phyloP scores from a whole-genome alignment of 306 rosid species.

The Begonia masoniana region DNA sequence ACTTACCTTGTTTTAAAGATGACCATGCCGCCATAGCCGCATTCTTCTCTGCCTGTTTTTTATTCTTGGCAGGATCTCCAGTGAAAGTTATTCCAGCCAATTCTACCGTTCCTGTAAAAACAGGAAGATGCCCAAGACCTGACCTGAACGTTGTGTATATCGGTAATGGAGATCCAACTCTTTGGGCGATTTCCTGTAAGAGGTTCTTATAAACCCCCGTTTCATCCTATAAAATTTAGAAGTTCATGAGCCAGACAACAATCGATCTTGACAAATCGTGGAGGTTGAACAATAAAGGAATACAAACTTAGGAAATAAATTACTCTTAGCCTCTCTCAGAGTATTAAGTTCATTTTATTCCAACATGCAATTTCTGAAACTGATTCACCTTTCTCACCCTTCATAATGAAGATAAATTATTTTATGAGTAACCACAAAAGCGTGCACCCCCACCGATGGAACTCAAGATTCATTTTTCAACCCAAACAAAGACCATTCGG shows the following conservation, averaged over 20 bases:
- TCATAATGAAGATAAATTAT: no score
- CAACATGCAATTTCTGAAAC: no score
- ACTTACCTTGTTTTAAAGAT: conserved; percentile 83
- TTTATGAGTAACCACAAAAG: no score
- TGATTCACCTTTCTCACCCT: no score
- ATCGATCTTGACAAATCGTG: no score
- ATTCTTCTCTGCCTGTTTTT: conserved; percentile 98
- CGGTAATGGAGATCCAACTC: conserved; percentile 97
- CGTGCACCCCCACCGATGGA: no score
- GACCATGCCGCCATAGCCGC: conserved; percentile 99
- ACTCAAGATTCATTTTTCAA: no score
- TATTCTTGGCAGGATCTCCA: conserved; percentile 94
- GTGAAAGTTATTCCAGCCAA: conserved; percentile 89
- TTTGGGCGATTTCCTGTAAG: conserved; percentile 92
- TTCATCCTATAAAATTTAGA: conserved; percentile 49
- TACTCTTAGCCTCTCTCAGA: no score
- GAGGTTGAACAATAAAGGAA: no score
- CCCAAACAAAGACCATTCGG: no score
- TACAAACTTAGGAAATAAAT: no score
- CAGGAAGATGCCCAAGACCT: conserved; percentile 91
- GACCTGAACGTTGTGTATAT: conserved; percentile 89
- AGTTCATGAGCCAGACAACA: conserved; percentile 1
- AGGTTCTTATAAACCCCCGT: conserved; percentile 98
- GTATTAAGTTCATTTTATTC: no score
- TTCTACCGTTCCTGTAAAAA: conserved; percentile 91